These are phyloP conservation scores for Citrullus mucosospermus DNA, from an alignment of 306 rosid species.

Conservation along the genomic window DNA sequence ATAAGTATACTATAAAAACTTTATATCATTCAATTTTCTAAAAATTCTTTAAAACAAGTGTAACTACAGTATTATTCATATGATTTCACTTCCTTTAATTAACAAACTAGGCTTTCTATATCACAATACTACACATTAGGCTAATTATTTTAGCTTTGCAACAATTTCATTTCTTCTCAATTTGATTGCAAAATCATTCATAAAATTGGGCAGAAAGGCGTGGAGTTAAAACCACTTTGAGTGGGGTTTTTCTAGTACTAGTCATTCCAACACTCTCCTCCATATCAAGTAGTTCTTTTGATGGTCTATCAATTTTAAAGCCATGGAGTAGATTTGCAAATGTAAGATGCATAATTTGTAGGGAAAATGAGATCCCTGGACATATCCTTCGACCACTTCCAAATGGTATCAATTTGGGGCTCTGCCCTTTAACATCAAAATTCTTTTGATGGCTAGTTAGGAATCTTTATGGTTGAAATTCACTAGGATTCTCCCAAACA, in stretches of 20 bases:
- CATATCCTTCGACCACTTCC: slow-evolving; percentile 48
- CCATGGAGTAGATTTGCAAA: slow-evolving; percentile 40
- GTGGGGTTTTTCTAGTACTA: slow-evolving; percentile 38
- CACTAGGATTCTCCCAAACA: not conserved
- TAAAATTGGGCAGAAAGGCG: slow-evolving; percentile 15
- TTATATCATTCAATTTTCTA: too few relatives aligned
- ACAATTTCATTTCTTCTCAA: too few relatives aligned
- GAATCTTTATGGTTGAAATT: not conserved
- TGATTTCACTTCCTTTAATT: too few relatives aligned
- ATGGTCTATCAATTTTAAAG: slow-evolving; percentile 29
- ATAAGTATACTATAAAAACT: too few relatives aligned
- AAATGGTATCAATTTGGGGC: slow-evolving; percentile 46
- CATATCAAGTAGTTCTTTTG: slow-evolving; percentile 27
- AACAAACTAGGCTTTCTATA: too few relatives aligned
- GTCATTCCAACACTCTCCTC: slow-evolving; percentile 41
- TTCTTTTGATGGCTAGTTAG: not conserved
- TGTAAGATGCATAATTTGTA: slow-evolving; percentile 36
- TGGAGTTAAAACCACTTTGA: slow-evolving; percentile 31
- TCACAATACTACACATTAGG: too few relatives aligned
- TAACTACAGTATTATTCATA: too few relatives aligned
- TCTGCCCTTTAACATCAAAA: slow-evolving; percentile 37
- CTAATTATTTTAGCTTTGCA: too few relatives aligned
- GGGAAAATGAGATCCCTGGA: slow-evolving; percentile 42
- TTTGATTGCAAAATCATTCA: too few relatives aligned
- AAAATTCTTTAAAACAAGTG: too few relatives aligned